Evolutionary conservation across 2,329 filamentous ascomycete species (phyloP).

Genomic region (Trichoderma hamatum): DNA sequence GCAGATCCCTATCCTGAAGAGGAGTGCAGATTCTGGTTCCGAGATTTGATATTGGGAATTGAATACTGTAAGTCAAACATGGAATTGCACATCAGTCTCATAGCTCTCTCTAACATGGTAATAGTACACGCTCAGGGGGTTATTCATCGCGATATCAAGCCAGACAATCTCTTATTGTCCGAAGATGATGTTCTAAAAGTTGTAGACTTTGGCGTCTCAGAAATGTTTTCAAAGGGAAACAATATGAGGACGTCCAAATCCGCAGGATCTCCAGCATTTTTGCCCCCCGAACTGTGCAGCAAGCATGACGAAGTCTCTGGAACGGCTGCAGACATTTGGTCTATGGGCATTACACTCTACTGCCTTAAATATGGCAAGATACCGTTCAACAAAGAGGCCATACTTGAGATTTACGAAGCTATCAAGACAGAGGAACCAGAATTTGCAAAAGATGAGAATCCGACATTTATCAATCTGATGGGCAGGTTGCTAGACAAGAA

Average conservation of each 20-base stretch:
- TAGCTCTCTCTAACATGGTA: constrained; percentile 13
- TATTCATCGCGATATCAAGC: constrained; percentile 96
- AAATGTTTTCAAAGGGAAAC: constrained; percentile 88
- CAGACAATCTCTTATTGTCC: constrained; percentile 90
- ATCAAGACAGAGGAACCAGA: constrained; percentile 72
- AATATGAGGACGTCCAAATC: constrained; percentile 93
- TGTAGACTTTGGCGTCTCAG: constrained; percentile 97
- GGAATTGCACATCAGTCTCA: neutral
- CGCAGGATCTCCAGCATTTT: constrained; percentile 90
- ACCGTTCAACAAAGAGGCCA: constrained; percentile 77
- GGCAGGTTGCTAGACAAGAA: constrained; percentile 78
- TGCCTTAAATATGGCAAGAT: constrained; percentile 87
- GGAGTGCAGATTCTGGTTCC: constrained; percentile 86
- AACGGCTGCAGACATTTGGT: constrained; percentile 93
- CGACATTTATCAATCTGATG: constrained; percentile 76
- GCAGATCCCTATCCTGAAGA: constrained; percentile 83
- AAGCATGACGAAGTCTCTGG: constrained; percentile 88
- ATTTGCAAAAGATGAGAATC: constrained; percentile 65
- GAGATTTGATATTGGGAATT: constrained; percentile 90
- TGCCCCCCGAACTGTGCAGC: constrained; percentile 88
- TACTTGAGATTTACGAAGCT: constrained; percentile 86
- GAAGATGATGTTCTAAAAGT: constrained; percentile 93
- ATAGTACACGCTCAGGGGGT: constrained; percentile 90
- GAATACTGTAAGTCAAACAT: constrained; percentile 72
- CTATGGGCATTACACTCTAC: constrained; percentile 94